Percentiles rank a stretch among this genome's conserved stretches.
phyloP scores from a whole-genome alignment of 2,329 filamentous ascomycete genomes.

The Cercospora sp. region DNA sequence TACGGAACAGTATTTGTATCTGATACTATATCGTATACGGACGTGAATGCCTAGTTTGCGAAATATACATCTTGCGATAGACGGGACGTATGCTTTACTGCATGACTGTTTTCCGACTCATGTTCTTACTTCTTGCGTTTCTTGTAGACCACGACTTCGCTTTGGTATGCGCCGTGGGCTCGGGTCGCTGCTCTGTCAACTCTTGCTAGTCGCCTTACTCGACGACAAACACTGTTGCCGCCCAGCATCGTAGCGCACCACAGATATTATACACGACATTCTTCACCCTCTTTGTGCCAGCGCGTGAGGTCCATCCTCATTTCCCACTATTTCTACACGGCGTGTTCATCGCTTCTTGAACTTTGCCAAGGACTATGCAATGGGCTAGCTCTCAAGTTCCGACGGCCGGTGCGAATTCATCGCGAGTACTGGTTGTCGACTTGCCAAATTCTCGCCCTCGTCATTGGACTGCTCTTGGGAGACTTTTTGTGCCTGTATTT shows the following conservation, averaged over 20 bases:
- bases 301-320: background rate
- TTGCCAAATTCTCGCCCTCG: background rate
- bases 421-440: background rate
- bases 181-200: background rate
- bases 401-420: background rate
- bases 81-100: background rate
- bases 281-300: background rate
- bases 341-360: no score
- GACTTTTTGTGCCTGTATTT: background rate
- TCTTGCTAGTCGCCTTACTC: background rate
- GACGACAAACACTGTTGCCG: background rate
- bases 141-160: background rate
- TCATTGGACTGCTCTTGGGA: background rate
- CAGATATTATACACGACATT: background rate
- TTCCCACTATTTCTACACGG: background rate
- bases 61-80: no score
- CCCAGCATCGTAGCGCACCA: background rate
- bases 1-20: no score
- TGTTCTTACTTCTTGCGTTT: background rate
- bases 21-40: no score
- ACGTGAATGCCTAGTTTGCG: no score
- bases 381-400: background rate
- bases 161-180: background rate
- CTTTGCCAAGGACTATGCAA: background rate
- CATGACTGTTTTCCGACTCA: background rate